Percentiles rank a stretch among this genome's conserved stretches.
Evolutionary conservation across 2,329 filamentous ascomycete species (phyloP).

Genomic region (Aspergillus japonicus): DNA sequence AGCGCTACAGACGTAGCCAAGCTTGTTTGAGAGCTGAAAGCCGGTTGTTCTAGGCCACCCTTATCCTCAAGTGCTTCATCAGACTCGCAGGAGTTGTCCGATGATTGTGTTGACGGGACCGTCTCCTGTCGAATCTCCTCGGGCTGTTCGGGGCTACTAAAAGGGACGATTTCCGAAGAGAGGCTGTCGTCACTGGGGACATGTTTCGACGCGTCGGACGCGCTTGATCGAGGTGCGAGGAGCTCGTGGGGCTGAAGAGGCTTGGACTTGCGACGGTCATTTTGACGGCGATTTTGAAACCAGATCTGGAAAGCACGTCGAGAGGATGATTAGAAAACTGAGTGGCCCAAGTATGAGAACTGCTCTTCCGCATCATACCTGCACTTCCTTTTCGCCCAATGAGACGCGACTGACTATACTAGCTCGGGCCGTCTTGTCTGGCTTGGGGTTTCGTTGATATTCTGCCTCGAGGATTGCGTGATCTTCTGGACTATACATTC

Average conservation of each 20-base stretch:
- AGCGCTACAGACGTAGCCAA: conserved; percentile 26
- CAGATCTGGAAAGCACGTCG: conserved; percentile 67
- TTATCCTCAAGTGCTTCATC: conserved; percentile 27
- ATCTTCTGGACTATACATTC: conserved; percentile 69
- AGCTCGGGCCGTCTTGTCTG: conserved; percentile 82
- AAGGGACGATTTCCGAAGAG: conserved; percentile 28
- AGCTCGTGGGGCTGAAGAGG: conserved; percentile 78
- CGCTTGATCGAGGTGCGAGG: conserved; percentile 40
- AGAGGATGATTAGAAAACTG: conserved; percentile 23
- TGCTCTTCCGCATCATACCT: conserved; percentile 60
- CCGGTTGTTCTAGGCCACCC: conserved; percentile 26
- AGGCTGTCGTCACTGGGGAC: conserved; percentile 30
- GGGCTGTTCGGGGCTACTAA: conserved; percentile 30
- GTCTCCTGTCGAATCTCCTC: conserved; percentile 23
- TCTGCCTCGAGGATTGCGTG: conserved; percentile 84
- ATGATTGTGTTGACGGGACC: conserved; percentile 20
- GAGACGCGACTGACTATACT: conserved; percentile 82
- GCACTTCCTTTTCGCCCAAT: conserved; percentile 91
- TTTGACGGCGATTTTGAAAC: conserved; percentile 95
- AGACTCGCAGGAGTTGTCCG: conserved; percentile 21
- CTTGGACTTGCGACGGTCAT: conserved; percentile 83
- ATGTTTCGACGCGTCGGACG: conserved; percentile 28
- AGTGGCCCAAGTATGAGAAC: conserved; percentile 20
- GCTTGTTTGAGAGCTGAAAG: conserved; percentile 33
- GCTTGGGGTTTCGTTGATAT: conserved; percentile 81